Base-by-base conservation (phyloP, 2,329 filamentous ascomycete genomes). In the Fonsecaea erecta region DNA sequence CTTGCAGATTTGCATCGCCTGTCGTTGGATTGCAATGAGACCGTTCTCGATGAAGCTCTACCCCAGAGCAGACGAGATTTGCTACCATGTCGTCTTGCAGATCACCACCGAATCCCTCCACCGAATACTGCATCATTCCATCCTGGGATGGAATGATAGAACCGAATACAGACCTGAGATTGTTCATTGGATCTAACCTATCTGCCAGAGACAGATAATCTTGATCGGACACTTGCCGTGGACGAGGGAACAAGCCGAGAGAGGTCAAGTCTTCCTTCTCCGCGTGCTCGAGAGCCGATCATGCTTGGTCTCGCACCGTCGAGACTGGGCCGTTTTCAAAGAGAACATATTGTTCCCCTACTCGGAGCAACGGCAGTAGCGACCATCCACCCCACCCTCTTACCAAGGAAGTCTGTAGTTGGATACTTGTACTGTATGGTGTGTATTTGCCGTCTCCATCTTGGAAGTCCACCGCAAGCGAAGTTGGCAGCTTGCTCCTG, bases 401-500 rank as follows among this genome's bases (percentile, higher is more conserved):
- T 48, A 16, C 18, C 21, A 2, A 24, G 40, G 9, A 48, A 48
- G 43, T 24, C 43, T 48, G 3, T 9, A 11, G 21, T 18, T 12
- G 3, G 8, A 30, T 8, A 30, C 8, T 30, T 8, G 8, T 30
- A 30, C 8, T 3, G 18, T 48, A 48, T 2, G 40, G 2, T 8
- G 6, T 2, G 35, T 40, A 40, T 40, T 3, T 40, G n/a, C 14
- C 16, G 12, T 34, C 12, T 40, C 37, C 5, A 18, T 48, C 43
- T 48, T 21, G 43, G 43, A 48, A 24, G 18, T 9, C 18, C 21
- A 48, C 43, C 43, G 12, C 4, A 24, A 4, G 43, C 43, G 43
- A 48, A 48, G 43, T 48, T 48, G n/a, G 43, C 43, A 48, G 18
- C 43, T 48, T 21, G 18, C 21, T 48, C 24, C 43, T 48, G 43